Percentiles rank a stretch among this genome's conserved stretches.
phyloP scores from a whole-genome alignment of 106 monocot genomes.

The Iris macrosiphon region DNA sequence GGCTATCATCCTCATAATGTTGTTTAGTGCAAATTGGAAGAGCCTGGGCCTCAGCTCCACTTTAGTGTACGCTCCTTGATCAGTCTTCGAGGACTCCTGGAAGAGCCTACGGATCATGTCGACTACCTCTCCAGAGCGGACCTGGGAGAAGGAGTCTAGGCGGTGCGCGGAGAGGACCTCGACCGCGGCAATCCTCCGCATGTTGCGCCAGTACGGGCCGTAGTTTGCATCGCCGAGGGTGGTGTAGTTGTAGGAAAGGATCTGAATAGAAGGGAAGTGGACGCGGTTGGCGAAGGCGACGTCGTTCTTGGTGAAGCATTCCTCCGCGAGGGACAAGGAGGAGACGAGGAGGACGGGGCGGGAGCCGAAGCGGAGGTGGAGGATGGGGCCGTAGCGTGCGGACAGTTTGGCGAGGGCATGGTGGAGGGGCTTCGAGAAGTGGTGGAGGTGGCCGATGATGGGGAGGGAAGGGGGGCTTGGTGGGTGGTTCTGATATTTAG shows the following conservation, averaged over 20 bases:
- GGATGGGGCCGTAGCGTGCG: slow-evolving; percentile 13
- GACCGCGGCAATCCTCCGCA: slow-evolving; percentile 31
- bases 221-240: slow-evolving; percentile 22
- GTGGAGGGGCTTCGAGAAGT: slow-evolving; percentile 17
- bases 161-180: slow-evolving; percentile 41
- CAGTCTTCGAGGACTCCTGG: background rate
- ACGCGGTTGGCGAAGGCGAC: slow-evolving; percentile 47
- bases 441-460: slow-evolving; percentile 29
- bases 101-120: slow-evolving; percentile 4
- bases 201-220: slow-evolving; percentile 46
- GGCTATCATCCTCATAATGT: slow-evolving; percentile 13
- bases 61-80: background rate
- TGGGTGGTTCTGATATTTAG: background rate
- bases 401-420: slow-evolving; percentile 7
- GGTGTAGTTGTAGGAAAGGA: slow-evolving; percentile 25
- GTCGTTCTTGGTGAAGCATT: slow-evolving; percentile 7
- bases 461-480: slow-evolving; percentile 9
- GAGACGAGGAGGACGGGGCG: slow-evolving; percentile 19
- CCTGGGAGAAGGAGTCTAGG: slow-evolving; percentile 3
- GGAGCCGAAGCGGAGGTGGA: slow-evolving; percentile 24
- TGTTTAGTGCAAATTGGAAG: slow-evolving; percentile 10
- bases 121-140: slow-evolving; percentile 20
- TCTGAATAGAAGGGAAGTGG: slow-evolving; percentile 8
- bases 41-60: slow-evolving; percentile 18
- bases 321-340: slow-evolving; percentile 4